These are phyloP conservation scores for Chaetomium cochliodes DNA, from an alignment of 495 filamentous ascomycete genomes.

Conservation along the genomic window DNA sequence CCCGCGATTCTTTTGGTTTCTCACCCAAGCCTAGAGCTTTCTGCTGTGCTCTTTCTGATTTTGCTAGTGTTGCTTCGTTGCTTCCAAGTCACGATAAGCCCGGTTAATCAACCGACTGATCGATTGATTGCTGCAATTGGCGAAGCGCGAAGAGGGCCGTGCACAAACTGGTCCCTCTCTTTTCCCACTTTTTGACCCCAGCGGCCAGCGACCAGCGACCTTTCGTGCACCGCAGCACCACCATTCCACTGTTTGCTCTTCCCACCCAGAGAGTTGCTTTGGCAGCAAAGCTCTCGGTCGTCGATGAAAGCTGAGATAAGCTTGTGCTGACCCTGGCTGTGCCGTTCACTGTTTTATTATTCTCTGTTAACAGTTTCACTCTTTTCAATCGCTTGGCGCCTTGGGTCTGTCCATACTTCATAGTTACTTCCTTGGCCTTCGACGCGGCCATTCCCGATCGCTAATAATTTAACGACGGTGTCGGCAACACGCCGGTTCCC, in stretches of 20 bases:
- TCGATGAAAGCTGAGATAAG: not conserved
- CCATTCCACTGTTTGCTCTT: not conserved
- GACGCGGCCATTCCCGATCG: not conserved
- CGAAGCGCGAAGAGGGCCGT: not conserved
- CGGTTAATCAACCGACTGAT: not conserved
- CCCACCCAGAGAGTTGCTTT: not conserved
- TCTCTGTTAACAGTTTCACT: not conserved
- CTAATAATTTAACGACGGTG: not conserved
- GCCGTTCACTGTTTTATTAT: not conserved
- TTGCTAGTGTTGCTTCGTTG: too few relatives aligned
- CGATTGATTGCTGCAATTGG: conserved; percentile 9
- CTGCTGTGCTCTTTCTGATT: too few relatives aligned
- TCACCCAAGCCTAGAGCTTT: too few relatives aligned
- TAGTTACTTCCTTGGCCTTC: too few relatives aligned
- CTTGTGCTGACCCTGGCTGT: not conserved
- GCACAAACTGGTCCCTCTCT: not conserved
- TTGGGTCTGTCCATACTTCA: not conserved
- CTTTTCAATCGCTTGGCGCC: not conserved
- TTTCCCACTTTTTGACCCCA: conserved; percentile 5
- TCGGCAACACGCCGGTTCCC: conserved; percentile 2
- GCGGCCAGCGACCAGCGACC: not conserved
- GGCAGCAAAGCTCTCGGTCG: not conserved
- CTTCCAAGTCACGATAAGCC: not conserved
- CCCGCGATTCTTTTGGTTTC: too few relatives aligned
- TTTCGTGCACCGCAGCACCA: too few relatives aligned